A percentile compares a stretch with the other conserved stretches of the same genome.
phyloP scores from a whole-genome alignment of 495 filamentous ascomycete species.

The Opeltia flavorubescens region DNA sequence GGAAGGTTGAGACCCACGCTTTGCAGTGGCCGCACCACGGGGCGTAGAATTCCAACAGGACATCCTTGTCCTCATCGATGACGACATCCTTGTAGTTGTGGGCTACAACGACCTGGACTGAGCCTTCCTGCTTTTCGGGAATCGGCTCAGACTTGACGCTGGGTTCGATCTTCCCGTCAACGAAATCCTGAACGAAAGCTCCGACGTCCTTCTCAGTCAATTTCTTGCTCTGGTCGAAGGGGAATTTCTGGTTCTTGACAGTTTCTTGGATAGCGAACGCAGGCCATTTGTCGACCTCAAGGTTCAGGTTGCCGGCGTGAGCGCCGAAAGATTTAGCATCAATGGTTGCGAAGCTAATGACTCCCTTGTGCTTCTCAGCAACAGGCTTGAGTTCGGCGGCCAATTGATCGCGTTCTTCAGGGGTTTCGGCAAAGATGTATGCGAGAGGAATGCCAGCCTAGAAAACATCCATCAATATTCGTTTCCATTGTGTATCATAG shows the following conservation, averaged over 20 bases:
- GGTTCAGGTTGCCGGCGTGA: slow-evolving; percentile 93
- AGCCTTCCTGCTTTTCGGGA: slow-evolving; percentile 85
- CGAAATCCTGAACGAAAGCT: slow-evolving; percentile 77
- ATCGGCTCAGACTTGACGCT: slow-evolving; percentile 98
- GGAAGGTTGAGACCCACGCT: slow-evolving; percentile 34
- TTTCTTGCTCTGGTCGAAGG: slow-evolving; percentile 74
- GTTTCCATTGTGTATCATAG: neutral
- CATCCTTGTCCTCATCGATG: slow-evolving; percentile 88
- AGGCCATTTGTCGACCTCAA: slow-evolving; percentile 87
- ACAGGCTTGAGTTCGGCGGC: slow-evolving; percentile 43
- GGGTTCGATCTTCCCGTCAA: slow-evolving; percentile 76
- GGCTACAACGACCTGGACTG: slow-evolving; percentile 81
- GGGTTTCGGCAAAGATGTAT: slow-evolving; percentile 93
- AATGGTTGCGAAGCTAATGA: slow-evolving; percentile 93
- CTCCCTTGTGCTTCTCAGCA: slow-evolving; percentile 52
- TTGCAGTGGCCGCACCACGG: slow-evolving; percentile 99
- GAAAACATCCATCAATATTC: neutral
- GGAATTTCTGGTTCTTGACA: slow-evolving; percentile 93
- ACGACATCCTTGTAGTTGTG: slow-evolving; percentile 89
- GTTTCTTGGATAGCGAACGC: slow-evolving; percentile 97
- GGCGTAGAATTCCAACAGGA: slow-evolving; percentile 96
- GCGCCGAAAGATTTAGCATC: slow-evolving; percentile 91
- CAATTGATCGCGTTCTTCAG: slow-evolving; percentile 75
- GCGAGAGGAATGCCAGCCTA: slow-evolving; percentile 81
- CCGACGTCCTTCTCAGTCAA: slow-evolving; percentile 61